Percentiles rank a stretch among this genome's conserved stretches.
Evolutionary conservation across 345 rosid genomes (phyloP).

Genomic region (Arabidopsis suecica): DNA sequence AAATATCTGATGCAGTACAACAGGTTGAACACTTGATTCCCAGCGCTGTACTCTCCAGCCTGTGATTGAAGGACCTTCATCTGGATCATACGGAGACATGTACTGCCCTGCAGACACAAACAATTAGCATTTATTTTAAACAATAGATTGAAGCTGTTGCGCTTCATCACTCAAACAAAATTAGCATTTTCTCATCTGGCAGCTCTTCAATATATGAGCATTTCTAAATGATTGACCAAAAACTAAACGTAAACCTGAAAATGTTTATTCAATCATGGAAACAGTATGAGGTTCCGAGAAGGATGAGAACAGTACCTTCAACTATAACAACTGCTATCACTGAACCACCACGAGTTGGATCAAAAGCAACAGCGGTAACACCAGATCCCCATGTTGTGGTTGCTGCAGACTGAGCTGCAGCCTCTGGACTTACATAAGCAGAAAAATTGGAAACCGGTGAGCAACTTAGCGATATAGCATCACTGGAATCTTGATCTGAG

Average conservation of each 20-base stretch:
- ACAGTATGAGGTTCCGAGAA: constrained; percentile 36
- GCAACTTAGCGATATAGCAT: constrained; percentile 80
- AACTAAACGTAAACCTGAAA: constrained; percentile 15
- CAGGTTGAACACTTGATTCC: constrained; percentile 98
- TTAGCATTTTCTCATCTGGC: neutral
- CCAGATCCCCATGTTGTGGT: constrained; percentile 99
- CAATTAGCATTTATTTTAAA: neutral
- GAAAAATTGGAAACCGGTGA: constrained; percentile 99
- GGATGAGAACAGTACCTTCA: constrained; percentile 67
- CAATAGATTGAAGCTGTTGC: neutral
- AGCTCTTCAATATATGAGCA: constrained; percentile 17
- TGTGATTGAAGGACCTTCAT: constrained; percentile 99
- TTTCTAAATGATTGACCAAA: constrained; percentile 9
- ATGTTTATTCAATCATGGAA: constrained; percentile 21
- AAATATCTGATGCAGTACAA: constrained; percentile 96
- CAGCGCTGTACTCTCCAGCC: constrained; percentile 99
- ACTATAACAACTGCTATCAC: constrained; percentile 97
- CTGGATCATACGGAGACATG: constrained; percentile 99
- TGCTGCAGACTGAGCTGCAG: constrained; percentile 96
- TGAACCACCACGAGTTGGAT: constrained; percentile 98
- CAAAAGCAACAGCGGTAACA: constrained; percentile 99
- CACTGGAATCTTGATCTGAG: constrained; percentile 68
- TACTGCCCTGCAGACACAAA: constrained; percentile 73
- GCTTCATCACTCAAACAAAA: constrained; percentile 14
- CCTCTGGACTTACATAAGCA: constrained; percentile 98